Percentiles rank a stretch among this genome's conserved stretches.
Conservation (phyloP, 192 early-diverging fungal species). For the Coemansia pectinata region DNA sequence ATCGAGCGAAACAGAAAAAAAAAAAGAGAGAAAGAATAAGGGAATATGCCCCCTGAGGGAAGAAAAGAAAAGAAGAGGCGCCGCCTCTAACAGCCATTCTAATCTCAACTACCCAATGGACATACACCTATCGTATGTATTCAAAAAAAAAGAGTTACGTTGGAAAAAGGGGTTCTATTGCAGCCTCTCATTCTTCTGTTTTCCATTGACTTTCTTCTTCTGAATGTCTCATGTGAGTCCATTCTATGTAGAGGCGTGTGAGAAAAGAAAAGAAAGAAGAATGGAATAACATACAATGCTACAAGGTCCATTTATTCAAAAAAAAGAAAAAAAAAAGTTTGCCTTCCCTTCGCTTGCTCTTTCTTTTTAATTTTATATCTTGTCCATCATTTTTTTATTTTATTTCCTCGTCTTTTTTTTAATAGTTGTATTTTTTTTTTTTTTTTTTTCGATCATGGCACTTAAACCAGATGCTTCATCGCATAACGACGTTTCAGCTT, state of each 20-base stretch:
- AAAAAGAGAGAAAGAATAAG: not conserved
- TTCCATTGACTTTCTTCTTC: not conserved
- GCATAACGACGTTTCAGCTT: not conserved
- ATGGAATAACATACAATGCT: not conserved
- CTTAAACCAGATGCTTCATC: conserved; percentile 11
- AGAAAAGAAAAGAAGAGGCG: not conserved
- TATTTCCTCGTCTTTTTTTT: too few species aligned
- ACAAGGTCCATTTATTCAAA: not conserved
- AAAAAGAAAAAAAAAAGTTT: too few species aligned
- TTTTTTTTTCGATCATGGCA: conserved; percentile 1
- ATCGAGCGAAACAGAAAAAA: too few species aligned
- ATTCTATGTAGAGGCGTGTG: not conserved
- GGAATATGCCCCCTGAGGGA: not conserved
- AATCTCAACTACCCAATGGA: too few species aligned
- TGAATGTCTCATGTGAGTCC: not conserved
- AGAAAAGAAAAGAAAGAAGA: not conserved
- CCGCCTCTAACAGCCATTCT: not conserved
- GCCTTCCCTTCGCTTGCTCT: too few species aligned
- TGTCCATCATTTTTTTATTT: not conserved
- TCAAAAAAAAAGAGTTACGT: too few species aligned
- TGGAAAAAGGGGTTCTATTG: too few species aligned
- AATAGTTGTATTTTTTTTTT: not conserved
- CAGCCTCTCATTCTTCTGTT: not conserved
- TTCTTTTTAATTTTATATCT: not conserved
- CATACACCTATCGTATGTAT: too few species aligned